These are phyloP conservation scores for Miscanthus lutarioriparius DNA, from an alignment of 176 grass and related monocot species.

Conservation along the genomic window DNA sequence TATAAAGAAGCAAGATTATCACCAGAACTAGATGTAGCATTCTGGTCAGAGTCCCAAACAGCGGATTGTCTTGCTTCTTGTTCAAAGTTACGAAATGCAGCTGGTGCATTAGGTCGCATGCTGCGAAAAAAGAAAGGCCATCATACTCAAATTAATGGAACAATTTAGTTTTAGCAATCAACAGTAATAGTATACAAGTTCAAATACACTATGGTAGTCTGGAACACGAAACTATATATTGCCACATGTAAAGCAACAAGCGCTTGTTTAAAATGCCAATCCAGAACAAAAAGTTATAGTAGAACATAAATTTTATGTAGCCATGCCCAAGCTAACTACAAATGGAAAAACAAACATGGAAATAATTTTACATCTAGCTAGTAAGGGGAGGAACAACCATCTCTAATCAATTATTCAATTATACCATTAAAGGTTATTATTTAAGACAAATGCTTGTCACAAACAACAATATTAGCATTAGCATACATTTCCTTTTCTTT, in stretches of 20 bases:
- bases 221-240: background rate
- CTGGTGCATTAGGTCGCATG: slow-evolving; percentile 47
- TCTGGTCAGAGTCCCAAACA: slow-evolving; percentile 81
- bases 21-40: slow-evolving; percentile 52
- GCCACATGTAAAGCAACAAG: background rate
- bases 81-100: slow-evolving; percentile 87
- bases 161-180: background rate
- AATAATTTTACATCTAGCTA: background rate
- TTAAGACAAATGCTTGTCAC: background rate
- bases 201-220: background rate
- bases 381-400: background rate
- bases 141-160: background rate
- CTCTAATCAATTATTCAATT: background rate
- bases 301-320: background rate
- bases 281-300: background rate
- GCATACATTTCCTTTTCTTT: background rate
- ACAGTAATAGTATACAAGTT: background rate
- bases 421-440: background rate
- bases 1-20: slow-evolving; percentile 90
- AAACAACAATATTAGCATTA: background rate
- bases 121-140: slow-evolving; percentile 42
- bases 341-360: background rate
- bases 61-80: slow-evolving; percentile 80
- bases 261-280: background rate
- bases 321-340: background rate